A percentile compares a stretch with the other conserved stretches of the same genome.
These are phyloP conservation scores for Colletotrichum trifolii DNA, from an alignment of 2,329 filamentous ascomycete species.

Conservation along the genomic window DNA sequence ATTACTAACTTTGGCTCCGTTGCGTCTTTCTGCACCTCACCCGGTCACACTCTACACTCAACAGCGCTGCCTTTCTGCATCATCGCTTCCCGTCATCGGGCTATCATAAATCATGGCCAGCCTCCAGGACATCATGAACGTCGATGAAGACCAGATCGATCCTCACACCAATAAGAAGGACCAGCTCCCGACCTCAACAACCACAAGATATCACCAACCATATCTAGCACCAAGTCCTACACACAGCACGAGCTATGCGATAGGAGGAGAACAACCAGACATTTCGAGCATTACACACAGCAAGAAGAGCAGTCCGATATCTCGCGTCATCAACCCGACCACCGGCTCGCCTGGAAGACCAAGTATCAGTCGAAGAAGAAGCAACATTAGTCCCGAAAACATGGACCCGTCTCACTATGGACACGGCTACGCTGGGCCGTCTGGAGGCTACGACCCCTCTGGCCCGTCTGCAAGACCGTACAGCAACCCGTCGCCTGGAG, in stretches of 20 bases:
- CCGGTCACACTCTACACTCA: conserved; percentile 10
- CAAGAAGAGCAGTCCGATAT: conserved; percentile 50
- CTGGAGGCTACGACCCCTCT: conserved; percentile 39
- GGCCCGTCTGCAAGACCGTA: conserved; percentile 55
- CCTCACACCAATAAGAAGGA: conserved; percentile 58
- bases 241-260: conserved; percentile 53
- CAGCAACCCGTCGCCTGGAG: conserved; percentile 44
- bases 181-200: conserved; percentile 48
- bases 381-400: conserved; percentile 60
- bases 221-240: conserved; percentile 45
- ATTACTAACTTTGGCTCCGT: conserved; percentile 56
- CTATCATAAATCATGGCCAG: conserved; percentile 60
- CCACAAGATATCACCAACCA: conserved; percentile 46
- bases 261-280: conserved; percentile 46
- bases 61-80: conserved; percentile 30
- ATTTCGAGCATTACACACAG: conserved; percentile 46
- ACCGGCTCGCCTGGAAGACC: conserved; percentile 37
- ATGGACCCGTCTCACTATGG: conserved; percentile 54
- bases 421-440: conserved; percentile 39
- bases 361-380: conserved; percentile 49
- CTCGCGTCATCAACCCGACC: conserved; percentile 44
- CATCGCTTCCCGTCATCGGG: conserved; percentile 51
- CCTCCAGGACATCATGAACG: conserved; percentile 68
- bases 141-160: conserved; percentile 60
- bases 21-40: conserved; percentile 36